Base-by-base conservation (phyloP, 768 basidiomycete species). In the Psilocybe tampanensis region DNA sequence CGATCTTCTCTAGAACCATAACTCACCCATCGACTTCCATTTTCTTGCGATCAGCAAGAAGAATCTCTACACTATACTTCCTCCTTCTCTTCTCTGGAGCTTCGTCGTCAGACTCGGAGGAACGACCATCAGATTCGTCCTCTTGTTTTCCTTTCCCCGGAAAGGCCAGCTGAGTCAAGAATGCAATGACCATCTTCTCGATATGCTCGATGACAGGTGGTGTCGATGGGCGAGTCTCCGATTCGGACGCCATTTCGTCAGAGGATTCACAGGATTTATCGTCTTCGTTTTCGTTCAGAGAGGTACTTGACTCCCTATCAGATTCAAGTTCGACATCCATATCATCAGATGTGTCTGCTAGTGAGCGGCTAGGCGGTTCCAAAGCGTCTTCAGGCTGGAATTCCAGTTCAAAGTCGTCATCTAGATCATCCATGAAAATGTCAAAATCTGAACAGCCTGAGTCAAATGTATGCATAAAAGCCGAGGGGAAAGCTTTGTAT, bases 151-250 rank as follows among this genome's bases (percentile, higher is more conserved):
- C 56, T 36, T 49, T 18, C 39, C 56, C 60, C 43, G 68, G 65
- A 22, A 64, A 62, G 8, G 70, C 67, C 3, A 78, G 64, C 52
- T 78, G 76, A 17, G 59, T 71, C 44, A 79, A 65, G 47, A 77
- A 75, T 11, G 68, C 70, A 17, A 73, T 47, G 0, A 74, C 67
- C 64, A 77, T 68, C 18, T 71, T 67, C 61, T 78, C 75, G 17
- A 78, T 73, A 11, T 66, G 56, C 15, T 61, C 42, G 18, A 69
- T 55, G 6, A 60, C 62, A 18, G 48, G 42, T 42, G 59, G 32
- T 6, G 23, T 19, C 17, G 12, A 12, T 2, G 18, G 12, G 9
- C 19, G 19, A 8, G 32, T 24, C 15, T 44, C 43, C 24, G n/a
- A n/a, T n/a, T 51, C 42, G 34, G 49, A 44, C 29, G 4, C 29